Conservation (phyloP, 306 rosid genomes). For the Ormosia semicastrata region DNA sequence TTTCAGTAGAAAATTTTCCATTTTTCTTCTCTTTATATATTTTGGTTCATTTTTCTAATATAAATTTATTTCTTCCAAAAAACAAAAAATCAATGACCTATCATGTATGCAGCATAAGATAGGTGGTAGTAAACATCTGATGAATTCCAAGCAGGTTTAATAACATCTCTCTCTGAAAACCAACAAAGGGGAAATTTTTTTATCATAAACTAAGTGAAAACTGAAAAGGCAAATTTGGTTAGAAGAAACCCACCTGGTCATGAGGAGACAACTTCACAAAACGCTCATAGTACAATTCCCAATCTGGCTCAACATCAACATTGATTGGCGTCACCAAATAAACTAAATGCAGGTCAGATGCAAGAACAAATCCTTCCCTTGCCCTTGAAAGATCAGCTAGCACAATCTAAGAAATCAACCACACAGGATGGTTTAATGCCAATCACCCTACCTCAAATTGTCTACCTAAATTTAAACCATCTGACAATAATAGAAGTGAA, state of each 20-base stretch:
- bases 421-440: conserved; percentile 22
- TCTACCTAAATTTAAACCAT: conserved; percentile 13
- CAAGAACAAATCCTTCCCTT: conserved; percentile 97
- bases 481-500: neutral
- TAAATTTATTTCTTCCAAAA: neutral
- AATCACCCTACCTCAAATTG: neutral
- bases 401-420: conserved; percentile 60
- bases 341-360: conserved; percentile 94
- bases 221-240: neutral
- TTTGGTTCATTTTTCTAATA: neutral
- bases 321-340: conserved; percentile 90
- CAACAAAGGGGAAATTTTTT: neutral
- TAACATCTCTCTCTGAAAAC: neutral
- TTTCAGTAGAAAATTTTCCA: neutral
- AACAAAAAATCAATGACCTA: neutral
- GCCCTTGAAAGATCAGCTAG: conserved; percentile 97
- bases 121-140: conserved; percentile 12
- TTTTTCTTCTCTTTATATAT: neutral
- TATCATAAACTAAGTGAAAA: neutral
- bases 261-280: conserved; percentile 74
- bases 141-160: conserved; percentile 16
- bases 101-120: neutral
- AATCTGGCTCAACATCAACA: conserved; percentile 91
- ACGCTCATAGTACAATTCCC: conserved; percentile 86
- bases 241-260: conserved; percentile 73